A percentile compares a stretch with the other conserved stretches of the same genome.
These are phyloP conservation scores for Erysiphe pulchra DNA, from an alignment of 2,329 filamentous ascomycete species.

Conservation along the genomic window DNA sequence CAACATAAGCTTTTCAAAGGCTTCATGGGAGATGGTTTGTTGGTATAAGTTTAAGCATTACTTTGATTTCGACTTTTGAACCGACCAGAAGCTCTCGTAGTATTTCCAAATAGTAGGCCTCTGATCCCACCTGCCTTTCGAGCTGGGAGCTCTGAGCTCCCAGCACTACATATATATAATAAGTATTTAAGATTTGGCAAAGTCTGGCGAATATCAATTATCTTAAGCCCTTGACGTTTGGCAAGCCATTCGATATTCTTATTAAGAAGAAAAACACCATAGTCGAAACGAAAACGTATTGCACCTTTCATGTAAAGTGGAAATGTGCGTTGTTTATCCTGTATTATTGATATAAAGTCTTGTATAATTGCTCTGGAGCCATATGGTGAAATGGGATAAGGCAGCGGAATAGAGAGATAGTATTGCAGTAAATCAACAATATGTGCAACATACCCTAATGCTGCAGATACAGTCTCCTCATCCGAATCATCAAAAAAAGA, in stretches of 20 bases:
- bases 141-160: slow-evolving; percentile 34
- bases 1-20: too few species aligned
- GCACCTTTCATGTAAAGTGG: slow-evolving; percentile 52
- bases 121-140: slow-evolving; percentile 34
- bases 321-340: slow-evolving; percentile 33
- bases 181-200: slow-evolving; percentile 85
- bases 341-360: slow-evolving; percentile 41
- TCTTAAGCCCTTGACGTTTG: slow-evolving; percentile 40
- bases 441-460: slow-evolving; percentile 55
- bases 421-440: slow-evolving; percentile 52
- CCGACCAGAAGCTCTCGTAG: slow-evolving; percentile 7
- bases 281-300: slow-evolving; percentile 78
- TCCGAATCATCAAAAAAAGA: slow-evolving; percentile 43
- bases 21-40: too few species aligned
- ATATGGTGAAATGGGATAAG: slow-evolving; percentile 50
- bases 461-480: slow-evolving; percentile 54
- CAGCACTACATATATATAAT: slow-evolving; percentile 68
- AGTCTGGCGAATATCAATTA: slow-evolving; percentile 78
- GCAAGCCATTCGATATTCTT: slow-evolving; percentile 64
- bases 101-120: slow-evolving; percentile 25
- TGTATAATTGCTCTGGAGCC: slow-evolving; percentile 52
- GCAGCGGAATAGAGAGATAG: slow-evolving; percentile 54
- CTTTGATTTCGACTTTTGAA: slow-evolving; percentile 6
- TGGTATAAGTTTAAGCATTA: neutral
- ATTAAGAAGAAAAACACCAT: slow-evolving; percentile 87